These are phyloP conservation scores for Schoenoplectus tabernaemontani DNA, from an alignment of 202 grass and related monocot genomes.

Conservation along the genomic window DNA sequence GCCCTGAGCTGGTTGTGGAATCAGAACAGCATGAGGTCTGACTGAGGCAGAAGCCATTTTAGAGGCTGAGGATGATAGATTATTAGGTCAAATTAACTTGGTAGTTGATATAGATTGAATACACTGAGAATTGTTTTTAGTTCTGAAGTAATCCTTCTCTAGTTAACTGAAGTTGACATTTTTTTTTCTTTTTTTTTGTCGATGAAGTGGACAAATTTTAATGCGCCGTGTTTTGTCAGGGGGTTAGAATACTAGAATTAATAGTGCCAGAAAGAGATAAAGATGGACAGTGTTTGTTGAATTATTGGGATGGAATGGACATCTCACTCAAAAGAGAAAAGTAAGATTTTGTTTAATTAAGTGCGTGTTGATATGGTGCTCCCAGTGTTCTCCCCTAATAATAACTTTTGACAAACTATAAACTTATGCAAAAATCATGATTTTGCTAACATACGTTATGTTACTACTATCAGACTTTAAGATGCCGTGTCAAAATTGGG, in stretches of 20 bases:
- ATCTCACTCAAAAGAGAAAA: background rate
- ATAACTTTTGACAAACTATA: background rate
- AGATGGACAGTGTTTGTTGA: background rate
- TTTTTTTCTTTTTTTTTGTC: background rate
- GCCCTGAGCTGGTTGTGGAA: slow-evolving; percentile 28
- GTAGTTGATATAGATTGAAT: background rate
- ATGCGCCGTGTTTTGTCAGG: background rate
- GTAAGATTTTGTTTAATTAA: background rate
- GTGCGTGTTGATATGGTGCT: background rate
- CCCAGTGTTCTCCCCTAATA: background rate
- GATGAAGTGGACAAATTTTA: background rate
- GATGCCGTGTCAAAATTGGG: background rate
- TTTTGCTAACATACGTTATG: background rate
- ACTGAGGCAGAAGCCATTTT: slow-evolving; percentile 13
- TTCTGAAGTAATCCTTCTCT: background rate
- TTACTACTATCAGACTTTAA: background rate
- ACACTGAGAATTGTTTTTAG: background rate
- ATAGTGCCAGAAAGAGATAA: background rate
- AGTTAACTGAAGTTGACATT: background rate
- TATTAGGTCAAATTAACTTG: background rate
- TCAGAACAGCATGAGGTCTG: slow-evolving; percentile 25
- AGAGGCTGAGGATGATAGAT: background rate
- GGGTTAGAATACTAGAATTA: background rate
- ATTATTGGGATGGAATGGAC: background rate
- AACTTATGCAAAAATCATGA: background rate